Evolutionary conservation across 2,329 filamentous ascomycete genomes (phyloP).

Genomic region (Hypocreales sp.): DNA sequence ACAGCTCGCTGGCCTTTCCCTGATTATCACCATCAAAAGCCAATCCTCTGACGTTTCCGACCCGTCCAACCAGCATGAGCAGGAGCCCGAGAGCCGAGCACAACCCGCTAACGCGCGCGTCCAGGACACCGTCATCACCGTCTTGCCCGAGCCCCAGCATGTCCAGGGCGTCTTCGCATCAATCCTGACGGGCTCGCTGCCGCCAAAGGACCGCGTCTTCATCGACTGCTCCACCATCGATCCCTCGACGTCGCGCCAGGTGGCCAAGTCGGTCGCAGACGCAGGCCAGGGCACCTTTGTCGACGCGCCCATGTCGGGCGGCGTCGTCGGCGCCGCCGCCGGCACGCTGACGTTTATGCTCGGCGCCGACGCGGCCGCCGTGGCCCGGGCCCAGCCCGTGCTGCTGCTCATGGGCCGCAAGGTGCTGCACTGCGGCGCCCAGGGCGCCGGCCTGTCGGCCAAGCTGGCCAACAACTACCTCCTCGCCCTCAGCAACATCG

Average conservation of each 20-base stretch:
- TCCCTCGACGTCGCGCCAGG: constrained; percentile 63
- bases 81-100: no score
- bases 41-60: constrained; percentile 39
- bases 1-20: constrained; percentile 29
- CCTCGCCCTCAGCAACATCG: constrained; percentile 80
- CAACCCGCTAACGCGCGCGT: no score
- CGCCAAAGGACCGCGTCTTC: constrained; percentile 54
- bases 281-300: constrained; percentile 63
- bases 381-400: constrained; percentile 50
- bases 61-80: no score
- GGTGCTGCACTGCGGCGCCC: constrained; percentile 71
- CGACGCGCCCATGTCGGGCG: constrained; percentile 93
- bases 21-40: constrained; percentile 51
- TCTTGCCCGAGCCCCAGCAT: constrained; percentile 77
- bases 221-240: constrained; percentile 98
- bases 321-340: constrained; percentile 77
- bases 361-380: constrained; percentile 46
- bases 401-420: constrained; percentile 74
- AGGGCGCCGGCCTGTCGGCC: constrained; percentile 73
- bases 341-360: constrained; percentile 95
- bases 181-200: constrained; percentile 45
- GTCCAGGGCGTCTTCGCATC: constrained; percentile 69
- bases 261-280: constrained; percentile 52
- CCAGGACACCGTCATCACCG: constrained; percentile 76
- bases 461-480: constrained; percentile 98